phyloP scores from a whole-genome alignment of 345 rosid genomes.

The Firmiana major region DNA sequence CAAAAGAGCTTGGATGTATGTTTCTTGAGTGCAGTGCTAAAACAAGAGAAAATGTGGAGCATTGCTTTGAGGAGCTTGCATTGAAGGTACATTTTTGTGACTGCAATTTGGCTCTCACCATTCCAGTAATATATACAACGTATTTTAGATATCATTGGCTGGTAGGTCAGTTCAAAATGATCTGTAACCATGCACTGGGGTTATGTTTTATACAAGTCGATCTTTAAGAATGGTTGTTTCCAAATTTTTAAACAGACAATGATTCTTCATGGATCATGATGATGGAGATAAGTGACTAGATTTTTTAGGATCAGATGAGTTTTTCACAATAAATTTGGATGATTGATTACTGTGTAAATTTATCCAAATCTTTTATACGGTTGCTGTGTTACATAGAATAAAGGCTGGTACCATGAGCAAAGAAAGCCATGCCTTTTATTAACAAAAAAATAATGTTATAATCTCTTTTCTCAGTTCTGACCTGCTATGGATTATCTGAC shows the following conservation, averaged over 20 bases:
- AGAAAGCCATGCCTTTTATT: neutral
- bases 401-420: neutral
- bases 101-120: neutral
- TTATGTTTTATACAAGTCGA: neutral
- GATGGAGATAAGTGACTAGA: neutral
- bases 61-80: conserved; percentile 83
- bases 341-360: neutral
- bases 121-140: neutral
- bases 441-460: neutral
- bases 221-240: neutral
- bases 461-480: conserved; percentile 2
- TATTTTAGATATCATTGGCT: neutral
- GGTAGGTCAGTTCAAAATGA: neutral
- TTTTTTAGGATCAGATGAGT: neutral
- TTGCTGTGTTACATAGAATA: neutral
- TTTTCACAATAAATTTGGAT: neutral
- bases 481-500: neutral
- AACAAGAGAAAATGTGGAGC: conserved; percentile 80
- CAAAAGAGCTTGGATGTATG: conserved; percentile 66
- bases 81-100: conserved; percentile 51
- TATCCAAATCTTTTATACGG: neutral
- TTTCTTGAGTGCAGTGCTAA: conserved; percentile 92
- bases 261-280: neutral
- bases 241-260: neutral
- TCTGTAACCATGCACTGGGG: neutral